These are phyloP conservation scores for Mariannaea sp. DNA, from an alignment of 2,329 filamentous ascomycete species.

Conservation along the genomic window DNA sequence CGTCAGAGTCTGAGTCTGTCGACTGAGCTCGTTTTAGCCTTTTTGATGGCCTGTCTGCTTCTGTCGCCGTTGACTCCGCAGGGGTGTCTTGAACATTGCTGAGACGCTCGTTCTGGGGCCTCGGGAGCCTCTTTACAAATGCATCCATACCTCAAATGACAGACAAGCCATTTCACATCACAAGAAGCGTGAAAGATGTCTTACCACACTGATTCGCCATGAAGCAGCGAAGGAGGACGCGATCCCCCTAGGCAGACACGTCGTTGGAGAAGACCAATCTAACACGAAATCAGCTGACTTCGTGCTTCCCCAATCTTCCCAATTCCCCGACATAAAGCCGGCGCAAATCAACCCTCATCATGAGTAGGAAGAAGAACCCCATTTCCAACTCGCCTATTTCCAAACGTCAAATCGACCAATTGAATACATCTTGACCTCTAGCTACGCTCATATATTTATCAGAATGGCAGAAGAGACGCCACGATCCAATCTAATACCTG, in stretches of 20 bases:
- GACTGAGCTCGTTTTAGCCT: constrained; percentile 38
- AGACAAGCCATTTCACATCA: constrained; percentile 16
- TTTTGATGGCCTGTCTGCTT: constrained; percentile 38
- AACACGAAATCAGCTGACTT: constrained; percentile 50
- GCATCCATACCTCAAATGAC: constrained; percentile 43
- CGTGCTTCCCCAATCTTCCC: constrained; percentile 1
- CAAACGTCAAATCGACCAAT: constrained; percentile 16
- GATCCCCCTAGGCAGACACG: constrained; percentile 24
- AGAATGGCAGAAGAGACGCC: constrained; percentile 41
- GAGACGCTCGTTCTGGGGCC: constrained; percentile 19
- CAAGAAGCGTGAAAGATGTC: not conserved
- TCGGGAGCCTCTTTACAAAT: constrained; percentile 43
- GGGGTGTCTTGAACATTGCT: constrained; percentile 18
- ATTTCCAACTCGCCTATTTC: not conserved
- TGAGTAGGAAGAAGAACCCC: constrained; percentile 7
- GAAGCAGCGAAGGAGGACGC: constrained; percentile 17
- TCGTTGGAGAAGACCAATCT: constrained; percentile 9
- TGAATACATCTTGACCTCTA: not conserved
- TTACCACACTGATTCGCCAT: not conserved
- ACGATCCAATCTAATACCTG: constrained; percentile 28
- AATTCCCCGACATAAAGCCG: constrained; percentile 33
- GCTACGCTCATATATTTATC: not conserved
- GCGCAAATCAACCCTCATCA: constrained; percentile 22
- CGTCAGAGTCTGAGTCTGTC: constrained; percentile 29
- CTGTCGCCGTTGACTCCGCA: constrained; percentile 15